These are phyloP conservation scores for Botrytis deweyae DNA, from an alignment of 2,329 filamentous ascomycete species.

Conservation along the genomic window DNA sequence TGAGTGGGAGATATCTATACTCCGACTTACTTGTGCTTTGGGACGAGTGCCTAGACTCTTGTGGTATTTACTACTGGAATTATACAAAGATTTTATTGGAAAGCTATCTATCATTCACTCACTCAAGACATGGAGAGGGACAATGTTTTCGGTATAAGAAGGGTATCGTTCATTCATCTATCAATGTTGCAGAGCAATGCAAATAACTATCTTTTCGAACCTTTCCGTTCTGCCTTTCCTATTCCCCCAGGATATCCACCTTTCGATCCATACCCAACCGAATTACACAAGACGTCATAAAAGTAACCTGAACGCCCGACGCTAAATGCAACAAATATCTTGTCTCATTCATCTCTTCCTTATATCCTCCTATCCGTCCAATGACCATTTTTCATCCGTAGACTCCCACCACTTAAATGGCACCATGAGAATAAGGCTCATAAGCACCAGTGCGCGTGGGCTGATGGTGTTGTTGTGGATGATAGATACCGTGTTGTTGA, in stretches of 20 bases:
- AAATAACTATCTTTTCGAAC: slow-evolving; percentile 8
- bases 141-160: too few species aligned
- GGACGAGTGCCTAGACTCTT: not conserved
- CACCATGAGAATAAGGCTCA: slow-evolving; percentile 61
- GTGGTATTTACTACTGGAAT: not conserved
- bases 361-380: not conserved
- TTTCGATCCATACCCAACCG: not conserved
- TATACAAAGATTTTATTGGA: not conserved
- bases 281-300: slow-evolving; percentile 12
- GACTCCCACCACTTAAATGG: slow-evolving; percentile 43
- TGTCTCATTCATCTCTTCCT: not conserved
- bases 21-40: not conserved
- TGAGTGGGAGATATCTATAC: not conserved
- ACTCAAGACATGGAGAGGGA: not conserved
- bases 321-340: slow-evolving; percentile 21
- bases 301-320: slow-evolving; percentile 21
- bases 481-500: slow-evolving; percentile 44
- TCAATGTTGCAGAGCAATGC: not conserved
- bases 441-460: slow-evolving; percentile 52
- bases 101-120: not conserved
- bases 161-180: slow-evolving; percentile 17
- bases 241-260: not conserved
- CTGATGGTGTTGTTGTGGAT: slow-evolving; percentile 37
- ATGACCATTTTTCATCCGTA: not conserved
- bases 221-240: not conserved